A percentile compares a stretch with the other conserved stretches of the same genome.
phyloP scores from a whole-genome alignment of 2,329 filamentous ascomycete species.

The Hypoxylon sp. region DNA sequence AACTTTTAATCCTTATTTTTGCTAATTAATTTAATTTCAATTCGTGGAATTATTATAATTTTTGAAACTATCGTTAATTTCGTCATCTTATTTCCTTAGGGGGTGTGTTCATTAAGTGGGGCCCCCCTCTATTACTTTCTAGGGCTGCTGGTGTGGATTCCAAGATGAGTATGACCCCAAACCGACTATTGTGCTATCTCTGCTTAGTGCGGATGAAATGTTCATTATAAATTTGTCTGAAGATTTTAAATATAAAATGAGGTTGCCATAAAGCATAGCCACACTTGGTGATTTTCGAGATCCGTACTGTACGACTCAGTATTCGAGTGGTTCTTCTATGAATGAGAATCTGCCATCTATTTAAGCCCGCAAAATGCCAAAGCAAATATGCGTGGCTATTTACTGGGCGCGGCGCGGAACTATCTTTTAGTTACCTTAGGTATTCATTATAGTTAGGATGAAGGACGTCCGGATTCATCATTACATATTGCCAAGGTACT shows the following conservation, averaged over 20 bases:
- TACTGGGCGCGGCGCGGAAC: background rate
- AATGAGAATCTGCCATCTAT: background rate
- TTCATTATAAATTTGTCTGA: background rate
- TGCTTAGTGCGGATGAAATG: background rate
- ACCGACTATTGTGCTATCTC: background rate
- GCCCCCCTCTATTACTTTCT: too few relatives aligned
- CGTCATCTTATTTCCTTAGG: too few relatives aligned
- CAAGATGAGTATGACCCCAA: background rate
- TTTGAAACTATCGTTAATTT: too few relatives aligned
- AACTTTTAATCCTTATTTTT: too few relatives aligned
- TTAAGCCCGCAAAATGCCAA: background rate
- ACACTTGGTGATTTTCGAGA: background rate
- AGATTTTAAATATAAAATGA: background rate
- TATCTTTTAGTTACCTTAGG: background rate
- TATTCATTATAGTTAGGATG: background rate
- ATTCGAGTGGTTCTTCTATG: background rate
- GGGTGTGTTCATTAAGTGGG: too few relatives aligned
- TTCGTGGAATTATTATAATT: too few relatives aligned
- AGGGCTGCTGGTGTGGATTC: background rate
- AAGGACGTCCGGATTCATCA: background rate
- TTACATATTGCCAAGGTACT: slow-evolving; percentile 16
- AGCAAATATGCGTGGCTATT: background rate
- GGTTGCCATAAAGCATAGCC: background rate
- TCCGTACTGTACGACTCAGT: background rate
- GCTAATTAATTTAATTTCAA: too few relatives aligned